These are phyloP conservation scores for Trametes versicolor DNA, from an alignment of 1,284 basidiomycete species.

Conservation along the genomic window DNA sequence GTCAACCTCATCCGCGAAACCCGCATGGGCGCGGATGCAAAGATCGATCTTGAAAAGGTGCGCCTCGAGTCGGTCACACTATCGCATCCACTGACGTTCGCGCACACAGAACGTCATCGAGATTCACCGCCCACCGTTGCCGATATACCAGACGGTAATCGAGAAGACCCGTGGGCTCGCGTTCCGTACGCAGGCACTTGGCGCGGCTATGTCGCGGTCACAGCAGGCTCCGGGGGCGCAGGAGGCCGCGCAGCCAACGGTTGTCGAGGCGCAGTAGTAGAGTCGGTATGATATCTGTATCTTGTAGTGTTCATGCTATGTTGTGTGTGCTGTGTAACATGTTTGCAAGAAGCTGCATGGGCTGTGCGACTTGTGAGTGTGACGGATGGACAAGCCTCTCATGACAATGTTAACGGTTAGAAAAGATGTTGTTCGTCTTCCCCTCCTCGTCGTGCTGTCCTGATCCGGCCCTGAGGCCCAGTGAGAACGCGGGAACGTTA, in stretches of 20 bases:
- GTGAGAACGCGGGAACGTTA: too few relatives aligned
- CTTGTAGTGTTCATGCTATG: slow-evolving; percentile 18
- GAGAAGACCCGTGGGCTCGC: slow-evolving; percentile 95
- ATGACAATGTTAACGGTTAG: too few relatives aligned
- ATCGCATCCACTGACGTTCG: slow-evolving; percentile 15
- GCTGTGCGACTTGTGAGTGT: neutral
- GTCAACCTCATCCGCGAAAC: slow-evolving; percentile 98
- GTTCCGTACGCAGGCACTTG: slow-evolving; percentile 91
- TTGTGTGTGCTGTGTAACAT: slow-evolving; percentile 1
- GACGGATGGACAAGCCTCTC: too few relatives aligned
- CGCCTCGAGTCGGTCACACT: slow-evolving; percentile 20
- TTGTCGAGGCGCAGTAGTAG: slow-evolving; percentile 38
- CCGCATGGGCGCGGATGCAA: slow-evolving; percentile 93
- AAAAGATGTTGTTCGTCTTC: too few relatives aligned
- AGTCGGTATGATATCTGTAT: neutral
- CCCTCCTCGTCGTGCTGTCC: too few relatives aligned
- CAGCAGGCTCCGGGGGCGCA: slow-evolving; percentile 44
- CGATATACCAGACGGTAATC: slow-evolving; percentile 95
- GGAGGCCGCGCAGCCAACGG: slow-evolving; percentile 37
- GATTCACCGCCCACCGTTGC: slow-evolving; percentile 90
- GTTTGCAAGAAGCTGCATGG: neutral
- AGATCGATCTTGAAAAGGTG: slow-evolving; percentile 96
- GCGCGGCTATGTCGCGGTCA: slow-evolving; percentile 80
- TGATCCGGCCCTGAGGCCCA: too few relatives aligned
- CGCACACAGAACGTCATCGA: slow-evolving; percentile 89